phyloP scores from a whole-genome alignment of 2,329 filamentous ascomycete genomes.

The Sporothrix mexicana region DNA sequence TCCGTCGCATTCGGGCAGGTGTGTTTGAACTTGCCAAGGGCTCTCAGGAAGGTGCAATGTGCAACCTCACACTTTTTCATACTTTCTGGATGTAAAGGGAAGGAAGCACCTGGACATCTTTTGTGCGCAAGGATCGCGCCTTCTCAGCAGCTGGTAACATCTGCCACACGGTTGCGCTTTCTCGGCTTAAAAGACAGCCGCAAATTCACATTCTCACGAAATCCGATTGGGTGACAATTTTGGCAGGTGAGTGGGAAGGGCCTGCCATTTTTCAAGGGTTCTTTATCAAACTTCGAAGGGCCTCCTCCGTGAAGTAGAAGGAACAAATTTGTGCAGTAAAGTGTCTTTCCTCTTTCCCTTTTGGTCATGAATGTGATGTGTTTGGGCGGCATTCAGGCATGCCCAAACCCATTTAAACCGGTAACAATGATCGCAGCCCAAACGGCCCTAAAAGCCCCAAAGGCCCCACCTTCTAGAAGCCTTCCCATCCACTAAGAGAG shows the following conservation, averaged over 20 bases:
- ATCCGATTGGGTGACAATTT: neutral
- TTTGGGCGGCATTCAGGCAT: neutral
- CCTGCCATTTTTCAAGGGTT: neutral
- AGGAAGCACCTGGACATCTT: no score
- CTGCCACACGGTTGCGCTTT: neutral
- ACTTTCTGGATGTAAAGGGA: neutral
- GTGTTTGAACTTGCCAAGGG: neutral
- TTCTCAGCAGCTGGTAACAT: neutral
- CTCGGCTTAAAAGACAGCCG: neutral
- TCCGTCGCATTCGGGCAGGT: conserved; percentile 4
- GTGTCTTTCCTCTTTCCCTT: neutral
- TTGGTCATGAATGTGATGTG: neutral
- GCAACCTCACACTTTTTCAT: neutral
- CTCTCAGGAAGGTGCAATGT: neutral
- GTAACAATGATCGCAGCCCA: neutral
- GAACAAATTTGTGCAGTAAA: neutral
- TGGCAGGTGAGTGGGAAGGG: neutral
- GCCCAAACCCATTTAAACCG: neutral
- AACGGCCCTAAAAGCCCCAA: conserved; percentile 28
- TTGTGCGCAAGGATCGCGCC: neutral
- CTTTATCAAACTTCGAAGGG: neutral
- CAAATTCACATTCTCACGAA: neutral
- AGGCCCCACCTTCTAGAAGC: conserved; percentile 31
- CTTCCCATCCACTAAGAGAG: conserved; percentile 30
- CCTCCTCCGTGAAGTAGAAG: neutral